Base-by-base conservation (phyloP, 768 basidiomycete genomes). In the Boletus rufocinnamomeus region DNA sequence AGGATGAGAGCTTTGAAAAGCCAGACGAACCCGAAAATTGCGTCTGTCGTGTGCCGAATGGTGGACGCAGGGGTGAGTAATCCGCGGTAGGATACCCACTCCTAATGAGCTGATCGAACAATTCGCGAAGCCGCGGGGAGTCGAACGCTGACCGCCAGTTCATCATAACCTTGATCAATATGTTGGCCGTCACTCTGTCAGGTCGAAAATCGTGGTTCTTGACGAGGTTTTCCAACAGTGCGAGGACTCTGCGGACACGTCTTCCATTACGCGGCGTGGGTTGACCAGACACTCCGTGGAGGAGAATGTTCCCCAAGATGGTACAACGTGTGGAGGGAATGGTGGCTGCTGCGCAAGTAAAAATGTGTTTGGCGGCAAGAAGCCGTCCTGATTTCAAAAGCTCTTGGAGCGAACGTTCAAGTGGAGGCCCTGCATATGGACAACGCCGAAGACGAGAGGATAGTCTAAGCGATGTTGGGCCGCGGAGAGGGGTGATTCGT, bases 171-270 rank as follows among this genome's bases (percentile, higher is more conserved):
- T 85, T 86, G 59, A 90, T 58, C 45, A 92, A 52, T 48, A 91
- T 82, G 65, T 93, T 92, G 55, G 82, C 74, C 6, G 91, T 91
- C 40, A 88, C 76, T 11, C 85, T 79, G 68, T 93, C 89, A 10
- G 86, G 83, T 13, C 67, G 66, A 66, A 91, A 89, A 8, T 72
- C 77, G 38, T 78, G 76, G 45, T 75, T 66, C 49, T 71, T 63
- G 45, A 75, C 68, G 32, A 91, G 77, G 14, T 74, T 59, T 37
- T 76, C 69, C 53, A 84, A 76, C 32, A 77, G 70, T 6, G 66
- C 68, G 21, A 75, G 54, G 28, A 81, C 62, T 58, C 75, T 76
- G 27, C 79, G 76, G n/a, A 86, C 72, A 14, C 80, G 72, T 47
- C 79, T 77, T 32, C 74, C 76, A 56, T 82, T 79, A 19, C 76